Conservation (phyloP, 2,329 filamentous ascomycete genomes). For the Cytospora piceicola region DNA sequence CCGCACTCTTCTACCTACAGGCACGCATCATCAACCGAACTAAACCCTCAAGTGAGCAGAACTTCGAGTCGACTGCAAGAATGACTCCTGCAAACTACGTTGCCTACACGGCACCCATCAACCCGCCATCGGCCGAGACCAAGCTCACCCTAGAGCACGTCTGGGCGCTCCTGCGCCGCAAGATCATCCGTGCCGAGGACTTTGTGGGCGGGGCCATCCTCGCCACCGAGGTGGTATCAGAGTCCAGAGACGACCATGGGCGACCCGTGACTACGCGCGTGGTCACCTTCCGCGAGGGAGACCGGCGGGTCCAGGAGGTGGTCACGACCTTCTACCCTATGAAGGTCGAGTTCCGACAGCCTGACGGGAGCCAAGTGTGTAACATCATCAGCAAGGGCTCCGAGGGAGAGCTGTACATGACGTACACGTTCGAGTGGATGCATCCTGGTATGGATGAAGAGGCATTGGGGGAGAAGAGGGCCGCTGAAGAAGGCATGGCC, state of each 20-base stretch:
- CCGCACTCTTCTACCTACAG: no score
- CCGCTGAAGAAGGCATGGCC: conserved; percentile 17
- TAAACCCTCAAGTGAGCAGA: no score
- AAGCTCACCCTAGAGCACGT: conserved; percentile 19
- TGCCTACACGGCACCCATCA: conserved; percentile 26
- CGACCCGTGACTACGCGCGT: conserved; percentile 37
- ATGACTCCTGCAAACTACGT: conserved; percentile 26
- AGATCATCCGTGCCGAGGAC: conserved; percentile 38
- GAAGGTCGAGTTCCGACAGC: conserved; percentile 39
- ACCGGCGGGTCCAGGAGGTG: conserved; percentile 35
- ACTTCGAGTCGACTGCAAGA: neutral
- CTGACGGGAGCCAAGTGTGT: conserved; percentile 35
- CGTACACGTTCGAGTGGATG: conserved; percentile 29
- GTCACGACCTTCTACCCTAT: conserved; percentile 35
- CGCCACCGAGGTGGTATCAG: conserved; percentile 37
- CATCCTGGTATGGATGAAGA: conserved; percentile 16
- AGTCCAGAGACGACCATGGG: conserved; percentile 34
- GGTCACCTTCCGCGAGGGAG: conserved; percentile 37
- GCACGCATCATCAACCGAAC: neutral
- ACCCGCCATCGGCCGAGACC: conserved; percentile 14
- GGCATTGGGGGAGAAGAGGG: conserved; percentile 13
- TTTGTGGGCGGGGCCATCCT: conserved; percentile 39
- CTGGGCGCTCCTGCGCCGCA: conserved; percentile 34
- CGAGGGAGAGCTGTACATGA: conserved; percentile 25
- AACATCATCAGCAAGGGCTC: conserved; percentile 33